A percentile compares a stretch with the other conserved stretches of the same genome.
These are phyloP conservation scores for Colletotrichum gigasporum DNA, from an alignment of 2,329 filamentous ascomycete species.

Conservation along the genomic window DNA sequence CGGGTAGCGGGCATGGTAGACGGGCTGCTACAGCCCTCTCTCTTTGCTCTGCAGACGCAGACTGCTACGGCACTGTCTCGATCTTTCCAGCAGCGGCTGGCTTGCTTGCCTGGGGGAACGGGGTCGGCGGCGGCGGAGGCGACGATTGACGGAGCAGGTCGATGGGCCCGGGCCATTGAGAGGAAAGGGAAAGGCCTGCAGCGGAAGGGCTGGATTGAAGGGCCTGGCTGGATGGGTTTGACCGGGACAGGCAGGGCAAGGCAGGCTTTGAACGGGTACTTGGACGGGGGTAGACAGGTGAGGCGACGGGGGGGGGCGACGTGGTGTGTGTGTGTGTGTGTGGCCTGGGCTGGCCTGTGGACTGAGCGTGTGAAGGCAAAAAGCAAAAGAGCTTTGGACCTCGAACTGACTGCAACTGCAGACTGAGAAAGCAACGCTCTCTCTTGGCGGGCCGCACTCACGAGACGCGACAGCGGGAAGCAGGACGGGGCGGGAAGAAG, in stretches of 20 bases:
- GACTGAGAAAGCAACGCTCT: not conserved
- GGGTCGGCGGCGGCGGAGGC: not conserved
- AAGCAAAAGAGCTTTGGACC: not conserved
- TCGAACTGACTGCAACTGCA: not conserved
- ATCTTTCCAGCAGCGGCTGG: no score
- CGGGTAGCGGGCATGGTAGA: no score
- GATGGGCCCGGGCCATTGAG: not conserved
- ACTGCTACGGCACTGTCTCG: no score
- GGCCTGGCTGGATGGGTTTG: constrained; percentile 4
- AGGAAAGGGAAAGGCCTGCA: constrained; percentile 18
- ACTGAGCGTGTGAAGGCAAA: no score
- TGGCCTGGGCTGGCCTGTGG: constrained; percentile 1
- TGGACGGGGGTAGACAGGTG: not conserved
- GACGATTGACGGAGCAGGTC: not conserved
- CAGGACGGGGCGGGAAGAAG: not conserved
- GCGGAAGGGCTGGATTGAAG: constrained; percentile 3
- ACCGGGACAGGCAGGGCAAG: constrained; percentile 14
- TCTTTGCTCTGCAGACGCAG: not conserved
- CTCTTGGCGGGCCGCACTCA: no score
- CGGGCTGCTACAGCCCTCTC: no score
- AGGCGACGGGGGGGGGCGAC: constrained; percentile 6
- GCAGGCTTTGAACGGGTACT: not conserved
- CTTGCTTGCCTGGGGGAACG: not conserved
- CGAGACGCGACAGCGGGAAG: not conserved
- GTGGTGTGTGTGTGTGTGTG: not conserved